A percentile compares a stretch with the other conserved stretches of the same genome.
phyloP scores from a whole-genome alignment of 805 yeast species.

The Zygosaccharomyces gambellarensis region DNA sequence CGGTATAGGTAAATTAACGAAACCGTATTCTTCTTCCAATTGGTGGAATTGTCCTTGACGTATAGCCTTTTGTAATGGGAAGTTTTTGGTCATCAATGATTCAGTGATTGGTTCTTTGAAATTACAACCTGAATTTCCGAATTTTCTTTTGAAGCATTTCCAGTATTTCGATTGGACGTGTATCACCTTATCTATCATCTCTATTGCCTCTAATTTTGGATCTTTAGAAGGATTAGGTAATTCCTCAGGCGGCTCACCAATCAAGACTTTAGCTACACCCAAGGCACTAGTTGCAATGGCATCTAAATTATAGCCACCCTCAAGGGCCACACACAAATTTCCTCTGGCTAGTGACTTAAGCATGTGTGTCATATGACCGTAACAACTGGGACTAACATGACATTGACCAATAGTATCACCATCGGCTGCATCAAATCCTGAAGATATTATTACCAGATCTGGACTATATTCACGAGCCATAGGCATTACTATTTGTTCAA shows the following conservation, averaged over 20 bases:
- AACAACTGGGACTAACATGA: constrained; percentile 91
- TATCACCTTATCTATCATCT: constrained; percentile 75
- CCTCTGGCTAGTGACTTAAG: constrained; percentile 85
- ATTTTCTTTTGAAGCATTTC: constrained; percentile 64
- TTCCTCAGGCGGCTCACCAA: constrained; percentile 93
- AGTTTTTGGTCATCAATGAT: constrained; percentile 37
- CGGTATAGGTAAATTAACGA: constrained; percentile 64
- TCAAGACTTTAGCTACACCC: constrained; percentile 82
- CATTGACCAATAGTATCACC: constrained; percentile 97
- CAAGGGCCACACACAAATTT: constrained; percentile 80
- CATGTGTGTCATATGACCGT: constrained; percentile 93
- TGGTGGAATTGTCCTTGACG: constrained; percentile 63
- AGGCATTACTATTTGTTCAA: constrained; percentile 80
- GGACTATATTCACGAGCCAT: constrained; percentile 85
- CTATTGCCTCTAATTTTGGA: constrained; percentile 74
- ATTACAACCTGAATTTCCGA: constrained; percentile 48
- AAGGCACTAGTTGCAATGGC: constrained; percentile 86
- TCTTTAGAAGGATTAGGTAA: constrained; percentile 45
- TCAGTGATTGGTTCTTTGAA: constrained; percentile 35
- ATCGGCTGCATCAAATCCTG: constrained; percentile 98
- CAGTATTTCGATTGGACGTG: constrained; percentile 80
- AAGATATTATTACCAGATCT: constrained; percentile 84
- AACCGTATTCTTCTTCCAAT: constrained; percentile 49
- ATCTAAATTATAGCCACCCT: constrained; percentile 95
- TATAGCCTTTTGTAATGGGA: constrained; percentile 64